phyloP scores from a whole-genome alignment of 768 basidiomycete species.

The Boletales sp. region DNA sequence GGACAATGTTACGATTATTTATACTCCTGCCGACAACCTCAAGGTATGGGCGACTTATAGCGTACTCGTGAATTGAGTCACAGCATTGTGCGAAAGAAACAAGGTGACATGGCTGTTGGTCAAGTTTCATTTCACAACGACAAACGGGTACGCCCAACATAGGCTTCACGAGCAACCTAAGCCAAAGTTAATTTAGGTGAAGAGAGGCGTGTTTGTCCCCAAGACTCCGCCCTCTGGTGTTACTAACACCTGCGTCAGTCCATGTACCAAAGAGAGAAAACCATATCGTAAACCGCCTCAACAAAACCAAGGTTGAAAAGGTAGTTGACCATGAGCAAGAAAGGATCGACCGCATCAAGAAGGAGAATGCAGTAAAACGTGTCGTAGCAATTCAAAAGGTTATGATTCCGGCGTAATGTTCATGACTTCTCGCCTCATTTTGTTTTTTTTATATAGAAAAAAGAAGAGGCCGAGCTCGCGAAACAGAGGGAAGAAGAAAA shows the following conservation, averaged over 20 bases:
- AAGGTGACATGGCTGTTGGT: slow-evolving; percentile 96
- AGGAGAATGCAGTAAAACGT: slow-evolving; percentile 63
- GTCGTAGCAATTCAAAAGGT: slow-evolving; percentile 69
- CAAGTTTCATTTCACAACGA: slow-evolving; percentile 94
- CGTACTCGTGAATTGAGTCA: not conserved
- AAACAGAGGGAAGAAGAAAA: slow-evolving; percentile 82
- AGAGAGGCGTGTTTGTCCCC: slow-evolving; percentile 51
- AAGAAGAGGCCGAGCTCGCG: slow-evolving; percentile 72
- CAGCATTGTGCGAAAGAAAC: slow-evolving; percentile 60
- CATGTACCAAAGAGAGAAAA: slow-evolving; percentile 83
- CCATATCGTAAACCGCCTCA: slow-evolving; percentile 83
- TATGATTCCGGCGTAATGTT: not conserved
- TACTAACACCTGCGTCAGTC: slow-evolving; percentile 39
- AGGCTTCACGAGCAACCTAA: not conserved
- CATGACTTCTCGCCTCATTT: not conserved
- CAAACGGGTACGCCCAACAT: slow-evolving; percentile 55
- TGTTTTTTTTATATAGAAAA: slow-evolving; percentile 49
- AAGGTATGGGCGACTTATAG: slow-evolving; percentile 51
- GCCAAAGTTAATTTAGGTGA: slow-evolving; percentile 51
- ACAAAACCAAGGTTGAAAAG: slow-evolving; percentile 86
- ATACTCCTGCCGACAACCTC: slow-evolving; percentile 88
- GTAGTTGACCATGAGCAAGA: slow-evolving; percentile 92
- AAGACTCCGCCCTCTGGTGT: too few species aligned
- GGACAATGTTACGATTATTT: slow-evolving; percentile 89
- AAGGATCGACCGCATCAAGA: slow-evolving; percentile 73